Percentiles rank a stretch among this genome's conserved stretches.
Conservation (phyloP, 2,329 filamentous ascomycete genomes). For the Pseudogymnoascus sp. region DNA sequence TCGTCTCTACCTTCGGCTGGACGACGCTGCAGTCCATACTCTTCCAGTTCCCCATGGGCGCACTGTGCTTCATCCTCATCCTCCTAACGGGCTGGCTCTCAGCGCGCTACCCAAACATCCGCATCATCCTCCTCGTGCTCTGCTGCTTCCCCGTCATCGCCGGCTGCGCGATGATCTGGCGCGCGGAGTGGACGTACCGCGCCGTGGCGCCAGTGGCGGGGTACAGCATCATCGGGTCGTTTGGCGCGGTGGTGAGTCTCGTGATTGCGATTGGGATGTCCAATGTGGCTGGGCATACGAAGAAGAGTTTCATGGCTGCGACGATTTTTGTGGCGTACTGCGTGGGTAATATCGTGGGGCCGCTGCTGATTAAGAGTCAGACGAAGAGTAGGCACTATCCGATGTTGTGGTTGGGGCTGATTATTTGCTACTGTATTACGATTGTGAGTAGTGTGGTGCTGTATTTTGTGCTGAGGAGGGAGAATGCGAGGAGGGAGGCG, state of each 20-base stretch:
- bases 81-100: conserved; percentile 58
- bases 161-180: conserved; percentile 66
- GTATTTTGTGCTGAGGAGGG: conserved; percentile 50
- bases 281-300: conserved; percentile 68
- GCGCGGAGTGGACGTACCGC: conserved; percentile 50
- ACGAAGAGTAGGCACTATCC: conserved; percentile 61
- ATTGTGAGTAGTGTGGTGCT: conserved; percentile 48
- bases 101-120: conserved; percentile 51
- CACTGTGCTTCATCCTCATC: conserved; percentile 58
- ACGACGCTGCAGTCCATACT: conserved; percentile 56
- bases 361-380: conserved; percentile 60
- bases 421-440: conserved; percentile 61
- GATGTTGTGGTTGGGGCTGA: conserved; percentile 60
- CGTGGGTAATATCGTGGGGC: conserved; percentile 68
- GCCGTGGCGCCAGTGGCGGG: conserved; percentile 60
- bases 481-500: conserved; percentile 45
- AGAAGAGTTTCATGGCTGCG: conserved; percentile 69
- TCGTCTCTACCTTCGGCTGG: conserved; percentile 64
- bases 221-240: conserved; percentile 65
- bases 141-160: conserved; percentile 68
- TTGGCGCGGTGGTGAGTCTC: conserved; percentile 61
- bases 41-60: conserved; percentile 67
- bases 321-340: conserved; percentile 70
- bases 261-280: conserved; percentile 50
- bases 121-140: conserved; percentile 54